Percentiles rank a stretch among this genome's conserved stretches.
phyloP scores from a whole-genome alignment of 176 grass and related monocot species.

The barley (Hordeum vulgare) region MorexV3_pseudomolecules_assembly NC_058523.1:161259595-161260094 shows the following conservation, averaged over 20 bases:
- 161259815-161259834: slow-evolving; percentile 20
- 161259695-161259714: neutral
- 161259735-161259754: slow-evolving; percentile 5
- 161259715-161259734: neutral
- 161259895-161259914: slow-evolving; percentile 56
- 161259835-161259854: neutral
- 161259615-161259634: neutral
- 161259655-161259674: neutral
- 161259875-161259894: slow-evolving; percentile 17
- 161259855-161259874: slow-evolving; percentile 37
- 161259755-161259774: neutral
- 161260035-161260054: slow-evolving; percentile 35
- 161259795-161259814: neutral
- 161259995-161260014: slow-evolving; percentile 60
- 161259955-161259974: slow-evolving; percentile 48
- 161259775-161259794: neutral
- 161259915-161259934: slow-evolving; percentile 49
- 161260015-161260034: slow-evolving; percentile 46
- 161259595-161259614: slow-evolving; percentile 18
- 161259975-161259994: slow-evolving; percentile 86
- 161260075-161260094: slow-evolving; percentile 59
- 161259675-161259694: neutral
- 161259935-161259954: slow-evolving; percentile 31
- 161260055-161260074: neutral
- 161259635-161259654: neutral